phyloP scores from a whole-genome alignment of 768 basidiomycete genomes.

The Boletus edulis region DNA sequence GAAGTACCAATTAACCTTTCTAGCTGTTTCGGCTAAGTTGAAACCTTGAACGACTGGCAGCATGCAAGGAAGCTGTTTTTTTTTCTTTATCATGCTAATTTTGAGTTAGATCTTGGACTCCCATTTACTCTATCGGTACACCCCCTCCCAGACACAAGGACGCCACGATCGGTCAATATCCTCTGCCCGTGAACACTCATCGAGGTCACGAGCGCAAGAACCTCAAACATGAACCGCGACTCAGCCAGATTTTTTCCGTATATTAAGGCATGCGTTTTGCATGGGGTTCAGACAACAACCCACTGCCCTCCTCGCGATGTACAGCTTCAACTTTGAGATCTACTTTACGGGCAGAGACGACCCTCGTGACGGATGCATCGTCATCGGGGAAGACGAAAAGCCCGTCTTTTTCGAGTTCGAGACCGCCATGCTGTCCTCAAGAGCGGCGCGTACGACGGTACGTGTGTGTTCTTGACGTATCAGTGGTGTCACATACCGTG shows the following conservation, averaged over 20 bases:
- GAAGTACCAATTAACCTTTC: slow-evolving; percentile 31
- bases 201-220: slow-evolving; percentile 47
- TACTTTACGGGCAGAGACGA: slow-evolving; percentile 72
- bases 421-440: slow-evolving; percentile 38
- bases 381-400: slow-evolving; percentile 63
- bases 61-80: slow-evolving; percentile 8
- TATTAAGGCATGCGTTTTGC: slow-evolving; percentile 26
- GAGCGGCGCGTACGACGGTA: slow-evolving; percentile 28
- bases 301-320: slow-evolving; percentile 23
- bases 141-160: slow-evolving; percentile 37
- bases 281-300: slow-evolving; percentile 1
- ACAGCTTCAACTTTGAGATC: slow-evolving; percentile 46
- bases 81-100: slow-evolving; percentile 9
- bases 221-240: slow-evolving; percentile 29
- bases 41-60: neutral
- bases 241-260: slow-evolving; percentile 17
- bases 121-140: slow-evolving; percentile 11
- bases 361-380: slow-evolving; percentile 58
- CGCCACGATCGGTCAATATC: slow-evolving; percentile 47
- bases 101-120: slow-evolving; percentile 13
- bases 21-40: slow-evolving; percentile 22
- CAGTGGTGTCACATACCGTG: neutral
- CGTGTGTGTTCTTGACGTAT: neutral
- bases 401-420: slow-evolving; percentile 67
- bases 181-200: slow-evolving; percentile 47